phyloP scores from a whole-genome alignment of 163 green algal genomes.

The Volvox carteri region DNA sequence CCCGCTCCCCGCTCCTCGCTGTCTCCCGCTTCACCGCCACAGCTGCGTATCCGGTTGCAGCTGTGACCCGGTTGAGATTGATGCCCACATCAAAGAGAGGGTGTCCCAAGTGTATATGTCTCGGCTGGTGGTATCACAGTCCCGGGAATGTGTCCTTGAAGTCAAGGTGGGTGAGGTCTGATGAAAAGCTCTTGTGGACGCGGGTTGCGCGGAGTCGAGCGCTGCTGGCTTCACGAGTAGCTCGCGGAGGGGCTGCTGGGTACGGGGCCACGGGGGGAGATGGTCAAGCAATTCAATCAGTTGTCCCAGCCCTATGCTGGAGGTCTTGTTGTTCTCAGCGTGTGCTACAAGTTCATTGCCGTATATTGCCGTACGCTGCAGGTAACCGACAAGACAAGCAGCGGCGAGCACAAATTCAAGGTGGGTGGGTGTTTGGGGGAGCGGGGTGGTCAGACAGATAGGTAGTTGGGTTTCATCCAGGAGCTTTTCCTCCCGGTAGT shows the following conservation, averaged over 20 bases:
- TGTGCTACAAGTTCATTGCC: too few relatives aligned
- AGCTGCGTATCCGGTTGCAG: conserved; percentile 39
- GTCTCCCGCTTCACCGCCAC: not conserved
- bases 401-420: conserved; percentile 46
- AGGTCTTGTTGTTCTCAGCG: too few relatives aligned
- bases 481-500: too few relatives aligned
- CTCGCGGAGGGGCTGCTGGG: too few relatives aligned
- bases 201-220: too few relatives aligned
- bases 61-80: not conserved
- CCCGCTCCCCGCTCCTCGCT: not conserved
- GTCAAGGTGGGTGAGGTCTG: conserved; percentile 26
- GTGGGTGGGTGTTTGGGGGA: not conserved
- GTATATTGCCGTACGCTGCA: not conserved
- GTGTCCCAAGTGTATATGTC: conserved; percentile 39
- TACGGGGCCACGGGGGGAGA: too few relatives aligned
- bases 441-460: too few relatives aligned
- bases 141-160: conserved; percentile 21
- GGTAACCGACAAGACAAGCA: not conserved
- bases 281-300: too few relatives aligned
- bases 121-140: not conserved
- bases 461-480: too few relatives aligned
- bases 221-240: too few relatives aligned
- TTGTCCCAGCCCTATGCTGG: too few relatives aligned
- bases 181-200: too few relatives aligned
- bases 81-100: conserved; percentile 16